Evolutionary conservation across 139 green algal species (phyloP).

Genomic region (Chlamydomonas incerta): DNA sequence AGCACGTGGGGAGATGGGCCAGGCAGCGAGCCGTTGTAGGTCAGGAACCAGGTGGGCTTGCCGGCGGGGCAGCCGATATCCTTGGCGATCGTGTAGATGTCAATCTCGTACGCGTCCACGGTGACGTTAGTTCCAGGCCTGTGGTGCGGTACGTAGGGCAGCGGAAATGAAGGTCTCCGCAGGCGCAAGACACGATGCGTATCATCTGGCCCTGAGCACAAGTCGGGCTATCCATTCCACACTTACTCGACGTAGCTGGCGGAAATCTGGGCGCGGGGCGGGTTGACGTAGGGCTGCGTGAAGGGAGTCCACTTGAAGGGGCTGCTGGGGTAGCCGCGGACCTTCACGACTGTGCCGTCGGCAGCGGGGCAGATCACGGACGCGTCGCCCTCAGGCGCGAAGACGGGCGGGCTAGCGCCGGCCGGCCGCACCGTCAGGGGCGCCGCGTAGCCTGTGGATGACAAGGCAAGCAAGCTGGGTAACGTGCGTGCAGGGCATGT

Average conservation of each 20-base stretch:
- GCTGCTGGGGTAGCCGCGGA: constrained; percentile 6
- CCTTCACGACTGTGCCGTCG: background rate
- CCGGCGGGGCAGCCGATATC: background rate
- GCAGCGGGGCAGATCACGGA: background rate
- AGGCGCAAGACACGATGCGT: background rate
- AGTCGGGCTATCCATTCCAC: background rate
- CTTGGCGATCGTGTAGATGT: background rate
- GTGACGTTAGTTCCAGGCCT: background rate
- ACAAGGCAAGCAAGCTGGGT: no score
- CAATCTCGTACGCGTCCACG: constrained; percentile 27
- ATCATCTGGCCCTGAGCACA: no score
- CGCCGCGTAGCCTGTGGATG: no score
- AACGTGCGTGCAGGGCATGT: no score
- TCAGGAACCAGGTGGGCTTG: background rate
- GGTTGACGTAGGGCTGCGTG: background rate
- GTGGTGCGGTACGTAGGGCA: no score
- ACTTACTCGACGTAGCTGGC: background rate
- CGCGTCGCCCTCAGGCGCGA: background rate
- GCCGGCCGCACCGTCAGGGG: no score
- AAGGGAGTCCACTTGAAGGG: constrained; percentile 4
- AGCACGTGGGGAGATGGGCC: background rate
- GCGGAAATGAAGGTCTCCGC: no score
- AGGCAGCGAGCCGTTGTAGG: constrained; percentile 8
- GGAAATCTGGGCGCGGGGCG: background rate
- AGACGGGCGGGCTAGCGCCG: no score